Percentiles rank a stretch among this genome's conserved stretches.
These are phyloP conservation scores for Avicennia marina DNA, from an alignment of 257 asterid species.

Conservation along the genomic window DNA sequence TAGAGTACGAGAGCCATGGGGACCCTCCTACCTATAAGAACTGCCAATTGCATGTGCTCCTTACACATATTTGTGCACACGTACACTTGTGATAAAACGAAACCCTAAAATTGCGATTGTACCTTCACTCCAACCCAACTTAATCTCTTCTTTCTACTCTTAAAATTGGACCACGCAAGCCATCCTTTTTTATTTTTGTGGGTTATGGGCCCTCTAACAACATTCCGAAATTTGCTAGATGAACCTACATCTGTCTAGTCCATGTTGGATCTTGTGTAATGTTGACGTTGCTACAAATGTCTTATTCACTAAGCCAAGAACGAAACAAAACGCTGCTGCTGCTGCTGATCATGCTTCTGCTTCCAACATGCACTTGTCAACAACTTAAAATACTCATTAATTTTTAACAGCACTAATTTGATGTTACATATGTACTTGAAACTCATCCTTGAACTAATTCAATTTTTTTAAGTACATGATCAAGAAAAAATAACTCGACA, in stretches of 20 bases:
- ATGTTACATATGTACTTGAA: too few relatives aligned
- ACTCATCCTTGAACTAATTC: too few relatives aligned
- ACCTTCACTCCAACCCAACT: constrained; percentile 30
- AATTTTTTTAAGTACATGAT: too few relatives aligned
- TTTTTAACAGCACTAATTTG: too few relatives aligned
- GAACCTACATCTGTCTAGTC: constrained; percentile 2
- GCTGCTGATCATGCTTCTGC: not conserved
- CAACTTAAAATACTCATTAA: too few relatives aligned
- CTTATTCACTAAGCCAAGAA: constrained; percentile 24
- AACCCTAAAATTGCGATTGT: constrained; percentile 33
- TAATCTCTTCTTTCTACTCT: constrained; percentile 25
- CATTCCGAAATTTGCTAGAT: constrained; percentile 15
- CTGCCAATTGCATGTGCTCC: constrained; percentile 45
- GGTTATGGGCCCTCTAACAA: constrained; percentile 23
- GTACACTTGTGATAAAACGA: constrained; percentile 21
- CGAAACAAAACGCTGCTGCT: constrained; percentile 11
- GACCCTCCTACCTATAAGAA: constrained; percentile 25
- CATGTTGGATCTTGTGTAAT: constrained; percentile 43
- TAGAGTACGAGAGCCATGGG: constrained; percentile 10
- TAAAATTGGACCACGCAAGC: constrained; percentile 53
- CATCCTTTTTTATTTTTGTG: constrained; percentile 10
- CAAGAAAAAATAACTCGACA: too few relatives aligned
- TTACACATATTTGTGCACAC: not conserved
- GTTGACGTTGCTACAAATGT: constrained; percentile 25
- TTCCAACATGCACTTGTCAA: not conserved